These are phyloP conservation scores for Austroboletus novae-zelandiae DNA, from an alignment of 1,284 basidiomycete species.

Conservation along the genomic window DNA sequence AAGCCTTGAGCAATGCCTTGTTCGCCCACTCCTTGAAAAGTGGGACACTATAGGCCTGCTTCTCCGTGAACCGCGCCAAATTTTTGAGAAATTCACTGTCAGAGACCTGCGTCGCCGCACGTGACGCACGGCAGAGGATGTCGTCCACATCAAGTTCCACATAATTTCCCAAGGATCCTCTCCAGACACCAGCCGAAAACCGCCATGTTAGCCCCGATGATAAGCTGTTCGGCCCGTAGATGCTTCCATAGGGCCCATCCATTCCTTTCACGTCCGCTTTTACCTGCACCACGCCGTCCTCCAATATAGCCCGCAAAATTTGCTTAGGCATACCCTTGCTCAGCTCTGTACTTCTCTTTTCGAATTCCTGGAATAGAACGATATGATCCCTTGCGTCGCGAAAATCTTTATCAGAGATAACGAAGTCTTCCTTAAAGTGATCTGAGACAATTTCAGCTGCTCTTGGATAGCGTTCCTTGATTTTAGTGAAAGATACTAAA, in stretches of 20 bases:
- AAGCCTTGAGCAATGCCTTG: background rate
- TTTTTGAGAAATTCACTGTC: background rate
- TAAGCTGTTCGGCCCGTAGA: background rate
- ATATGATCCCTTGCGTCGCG: constrained; percentile 23
- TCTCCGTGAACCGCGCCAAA: background rate
- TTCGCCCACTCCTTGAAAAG: background rate
- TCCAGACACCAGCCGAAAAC: background rate
- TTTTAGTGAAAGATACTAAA: constrained; percentile 14
- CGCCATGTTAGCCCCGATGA: too few species aligned
- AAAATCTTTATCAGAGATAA: constrained; percentile 6
- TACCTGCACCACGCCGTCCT: constrained; percentile 4
- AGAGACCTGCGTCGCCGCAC: background rate
- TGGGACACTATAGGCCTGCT: background rate
- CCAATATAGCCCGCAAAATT: constrained; percentile 14
- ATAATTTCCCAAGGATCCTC: background rate
- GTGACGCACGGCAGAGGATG: background rate
- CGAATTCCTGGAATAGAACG: constrained; percentile 17
- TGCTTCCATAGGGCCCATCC: too few species aligned
- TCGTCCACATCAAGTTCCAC: constrained; percentile 1
- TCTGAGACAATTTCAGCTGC: constrained; percentile 12
- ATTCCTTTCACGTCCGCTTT: background rate
- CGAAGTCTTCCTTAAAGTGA: background rate
- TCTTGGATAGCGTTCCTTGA: constrained; percentile 17
- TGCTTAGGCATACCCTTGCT: background rate
- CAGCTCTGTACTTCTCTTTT: constrained; percentile 2